phyloP scores from a whole-genome alignment of 1,284 basidiomycete species.

The Porodaedalea pini region DNA sequence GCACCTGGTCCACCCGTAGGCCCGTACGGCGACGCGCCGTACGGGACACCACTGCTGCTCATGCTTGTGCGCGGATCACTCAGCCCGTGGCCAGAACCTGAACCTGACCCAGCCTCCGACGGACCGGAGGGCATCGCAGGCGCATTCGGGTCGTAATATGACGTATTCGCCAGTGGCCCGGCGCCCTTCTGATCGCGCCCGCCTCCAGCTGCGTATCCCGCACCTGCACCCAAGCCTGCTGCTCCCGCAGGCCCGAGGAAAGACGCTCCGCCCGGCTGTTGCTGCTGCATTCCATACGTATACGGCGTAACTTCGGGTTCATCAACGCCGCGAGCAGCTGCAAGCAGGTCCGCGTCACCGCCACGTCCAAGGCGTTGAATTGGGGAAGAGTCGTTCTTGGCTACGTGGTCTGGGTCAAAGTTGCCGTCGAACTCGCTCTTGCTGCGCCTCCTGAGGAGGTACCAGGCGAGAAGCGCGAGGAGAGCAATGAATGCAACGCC shows the following conservation, averaged over 20 bases:
- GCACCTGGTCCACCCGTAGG: neutral
- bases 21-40: constrained; percentile 14
- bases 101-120: constrained; percentile 9
- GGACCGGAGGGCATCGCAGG: constrained; percentile 2
- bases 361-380: constrained; percentile 5
- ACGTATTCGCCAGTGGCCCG: neutral
- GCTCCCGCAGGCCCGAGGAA: constrained; percentile 12
- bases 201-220: constrained; percentile 5
- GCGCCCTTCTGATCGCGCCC: constrained; percentile 9
- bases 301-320: constrained; percentile 19
- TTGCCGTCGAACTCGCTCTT: constrained; percentile 47
- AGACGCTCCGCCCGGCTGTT: neutral
- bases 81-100: neutral
- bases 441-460: constrained; percentile 20
- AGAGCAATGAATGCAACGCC: constrained; percentile 24
- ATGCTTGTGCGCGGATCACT: constrained; percentile 7
- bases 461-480: constrained; percentile 24
- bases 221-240: constrained; percentile 12
- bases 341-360: constrained; percentile 8
- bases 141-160: constrained; percentile 15
- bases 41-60: constrained; percentile 9
- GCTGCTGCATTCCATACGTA: constrained; percentile 14
- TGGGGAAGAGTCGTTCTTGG: constrained; percentile 22
- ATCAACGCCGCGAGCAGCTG: constrained; percentile 5
- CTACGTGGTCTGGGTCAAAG: constrained; percentile 48